These are phyloP conservation scores for Curvularia sp. DNA, from an alignment of 2,329 filamentous ascomycete species.

Conservation along the genomic window DNA sequence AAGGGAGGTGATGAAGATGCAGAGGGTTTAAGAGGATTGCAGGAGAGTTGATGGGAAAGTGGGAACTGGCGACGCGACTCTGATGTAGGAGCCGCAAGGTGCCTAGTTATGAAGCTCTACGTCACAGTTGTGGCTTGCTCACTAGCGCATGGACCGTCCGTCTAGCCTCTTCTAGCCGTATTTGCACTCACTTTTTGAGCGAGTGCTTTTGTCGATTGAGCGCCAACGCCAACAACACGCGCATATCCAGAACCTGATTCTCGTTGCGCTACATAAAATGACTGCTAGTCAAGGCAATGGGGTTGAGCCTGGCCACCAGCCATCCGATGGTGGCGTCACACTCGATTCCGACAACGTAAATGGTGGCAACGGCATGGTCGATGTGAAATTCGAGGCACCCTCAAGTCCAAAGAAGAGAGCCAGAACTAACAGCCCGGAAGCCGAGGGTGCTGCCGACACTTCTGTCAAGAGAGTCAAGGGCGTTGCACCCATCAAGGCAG, in stretches of 20 bases:
- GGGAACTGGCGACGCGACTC: constrained; percentile 25
- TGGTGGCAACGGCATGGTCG: constrained; percentile 37
- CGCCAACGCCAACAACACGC: constrained; percentile 18
- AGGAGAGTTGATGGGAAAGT: constrained; percentile 27
- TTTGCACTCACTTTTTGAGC: constrained; percentile 30
- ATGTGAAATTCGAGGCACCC: constrained; percentile 33
- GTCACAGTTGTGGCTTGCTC: constrained; percentile 31
- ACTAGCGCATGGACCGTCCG: constrained; percentile 21
- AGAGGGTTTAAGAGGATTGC: constrained; percentile 14
- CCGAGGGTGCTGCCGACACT: constrained; percentile 35
- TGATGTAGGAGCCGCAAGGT: constrained; percentile 33
- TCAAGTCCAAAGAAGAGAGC: constrained; percentile 46
- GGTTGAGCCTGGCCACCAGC: constrained; percentile 16
- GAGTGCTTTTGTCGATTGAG: constrained; percentile 23
- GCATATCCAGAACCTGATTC: constrained; percentile 12
- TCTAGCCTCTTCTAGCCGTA: constrained; percentile 30
- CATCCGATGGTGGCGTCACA: constrained; percentile 22
- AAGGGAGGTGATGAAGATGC: constrained; percentile 6
- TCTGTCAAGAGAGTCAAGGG: constrained; percentile 56
- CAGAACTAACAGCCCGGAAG: constrained; percentile 45
- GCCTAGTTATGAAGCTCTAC: constrained; percentile 45
- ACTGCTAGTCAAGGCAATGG: constrained; percentile 27
- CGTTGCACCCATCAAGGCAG: constrained; percentile 74
- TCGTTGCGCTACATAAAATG: constrained; percentile 14
- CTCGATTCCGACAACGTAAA: constrained; percentile 27